Evolutionary conservation across 2,329 filamentous ascomycete species (phyloP).

Genomic region (Bipolaris oryzae): DNA sequence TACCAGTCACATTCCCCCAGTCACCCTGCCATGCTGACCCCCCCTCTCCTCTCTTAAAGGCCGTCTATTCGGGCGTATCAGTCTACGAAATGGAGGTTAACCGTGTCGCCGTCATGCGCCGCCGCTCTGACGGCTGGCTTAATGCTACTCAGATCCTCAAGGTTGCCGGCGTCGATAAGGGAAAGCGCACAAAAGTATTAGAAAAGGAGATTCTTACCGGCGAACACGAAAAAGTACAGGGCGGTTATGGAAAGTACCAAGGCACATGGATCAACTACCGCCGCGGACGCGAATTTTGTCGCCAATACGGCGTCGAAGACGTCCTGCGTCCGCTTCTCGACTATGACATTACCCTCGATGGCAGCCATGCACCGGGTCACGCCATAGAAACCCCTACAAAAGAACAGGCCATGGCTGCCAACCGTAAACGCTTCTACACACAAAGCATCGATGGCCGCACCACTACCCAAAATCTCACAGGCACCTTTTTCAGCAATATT

Average conservation of each 20-base stretch:
- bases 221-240: slow-evolving; percentile 97
- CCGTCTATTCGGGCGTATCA: slow-evolving; percentile 91
- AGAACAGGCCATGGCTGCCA: slow-evolving; percentile 95
- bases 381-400: slow-evolving; percentile 95
- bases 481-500: slow-evolving; percentile 97
- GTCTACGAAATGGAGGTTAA: slow-evolving; percentile 99
- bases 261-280: slow-evolving; percentile 98
- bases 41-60: slow-evolving; percentile 49
- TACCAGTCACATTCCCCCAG: slow-evolving; percentile 63
- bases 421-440: slow-evolving; percentile 88
- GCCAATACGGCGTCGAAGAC: slow-evolving; percentile 77
- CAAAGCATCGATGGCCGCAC: slow-evolving; percentile 70
- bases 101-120: slow-evolving; percentile 90
- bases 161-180: slow-evolving; percentile 95
- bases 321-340: slow-evolving; percentile 74
- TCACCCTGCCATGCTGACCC: slow-evolving; percentile 58
- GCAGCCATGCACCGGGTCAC: slow-evolving; percentile 70
- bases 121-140: slow-evolving; percentile 91
- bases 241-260: slow-evolving; percentile 98
- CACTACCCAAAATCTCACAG: slow-evolving; percentile 67
- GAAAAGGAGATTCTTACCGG: slow-evolving; percentile 97
- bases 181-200: slow-evolving; percentile 94
- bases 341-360: slow-evolving; percentile 80
- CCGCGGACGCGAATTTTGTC: slow-evolving; percentile 88
- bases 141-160: slow-evolving; percentile 99